These are phyloP conservation scores for Trametes elegans DNA, from an alignment of 768 basidiomycete species.

Conservation along the genomic window DNA sequence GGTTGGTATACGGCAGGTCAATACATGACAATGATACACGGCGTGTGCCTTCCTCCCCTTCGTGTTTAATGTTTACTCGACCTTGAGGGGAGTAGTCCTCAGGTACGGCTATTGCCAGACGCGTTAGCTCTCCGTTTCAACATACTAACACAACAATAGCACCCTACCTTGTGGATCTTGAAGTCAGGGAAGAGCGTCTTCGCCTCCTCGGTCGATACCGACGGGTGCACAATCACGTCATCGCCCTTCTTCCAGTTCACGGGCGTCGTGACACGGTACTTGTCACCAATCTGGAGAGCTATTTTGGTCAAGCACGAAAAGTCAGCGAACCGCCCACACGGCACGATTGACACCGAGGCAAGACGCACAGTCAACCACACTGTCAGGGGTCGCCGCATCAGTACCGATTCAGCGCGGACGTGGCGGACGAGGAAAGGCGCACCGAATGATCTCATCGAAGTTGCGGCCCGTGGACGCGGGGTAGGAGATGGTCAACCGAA, in stretches of 20 bases:
- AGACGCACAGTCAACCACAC: constrained; percentile 70
- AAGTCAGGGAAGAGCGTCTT: constrained; percentile 86
- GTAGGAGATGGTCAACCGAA: constrained; percentile 87
- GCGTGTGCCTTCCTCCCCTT: constrained; percentile 37
- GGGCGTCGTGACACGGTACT: constrained; percentile 81
- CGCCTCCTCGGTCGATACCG: constrained; percentile 83
- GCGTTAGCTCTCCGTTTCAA: neutral
- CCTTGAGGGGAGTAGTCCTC: constrained; percentile 65
- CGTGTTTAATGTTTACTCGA: constrained; percentile 51
- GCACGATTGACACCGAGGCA: neutral
- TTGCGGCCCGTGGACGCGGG: constrained; percentile 96
- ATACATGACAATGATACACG: constrained; percentile 1
- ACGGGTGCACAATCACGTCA: constrained; percentile 89
- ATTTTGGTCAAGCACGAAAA: neutral
- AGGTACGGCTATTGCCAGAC: constrained; percentile 68
- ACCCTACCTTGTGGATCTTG: constrained; percentile 79
- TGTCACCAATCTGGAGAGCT: constrained; percentile 90
- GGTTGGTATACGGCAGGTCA: constrained; percentile 33
- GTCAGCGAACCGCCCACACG: neutral
- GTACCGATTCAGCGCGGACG: neutral
- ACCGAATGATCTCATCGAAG: constrained; percentile 74
- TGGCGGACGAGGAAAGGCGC: neutral
- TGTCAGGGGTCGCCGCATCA: constrained; percentile 12
- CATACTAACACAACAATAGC: too few species aligned
- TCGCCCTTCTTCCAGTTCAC: constrained; percentile 96